Evolutionary conservation across 2,329 filamentous ascomycete species (phyloP).

Genomic region (Geosmithia putterillii): DNA sequence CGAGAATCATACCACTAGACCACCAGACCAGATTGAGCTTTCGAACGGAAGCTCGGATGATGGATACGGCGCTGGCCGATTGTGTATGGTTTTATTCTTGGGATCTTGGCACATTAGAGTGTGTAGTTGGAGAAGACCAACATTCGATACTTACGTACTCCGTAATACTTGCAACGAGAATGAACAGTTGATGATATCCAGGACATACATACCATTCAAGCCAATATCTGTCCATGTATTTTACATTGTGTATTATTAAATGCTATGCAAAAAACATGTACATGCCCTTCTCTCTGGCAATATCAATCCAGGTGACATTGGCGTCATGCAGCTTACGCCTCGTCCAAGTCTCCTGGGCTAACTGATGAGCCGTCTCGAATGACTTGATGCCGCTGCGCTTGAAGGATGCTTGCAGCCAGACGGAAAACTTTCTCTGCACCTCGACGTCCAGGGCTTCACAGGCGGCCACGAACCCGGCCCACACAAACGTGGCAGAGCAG

Average conservation of each 20-base stretch:
- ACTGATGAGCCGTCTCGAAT: background rate
- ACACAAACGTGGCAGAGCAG: background rate
- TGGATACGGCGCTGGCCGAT: background rate
- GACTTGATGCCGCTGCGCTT: background rate
- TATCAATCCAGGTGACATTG: background rate
- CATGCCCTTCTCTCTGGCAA: background rate
- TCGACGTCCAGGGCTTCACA: background rate
- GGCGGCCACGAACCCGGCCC: background rate
- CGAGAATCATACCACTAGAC: constrained; percentile 62
- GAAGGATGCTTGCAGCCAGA: background rate
- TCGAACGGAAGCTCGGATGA: background rate
- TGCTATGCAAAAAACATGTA: background rate
- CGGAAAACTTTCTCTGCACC: background rate
- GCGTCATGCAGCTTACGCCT: background rate
- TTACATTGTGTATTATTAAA: too few relatives aligned
- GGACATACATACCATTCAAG: too few relatives aligned
- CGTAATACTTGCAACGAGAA: too few relatives aligned
- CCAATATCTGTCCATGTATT: too few relatives aligned
- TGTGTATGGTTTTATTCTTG: background rate
- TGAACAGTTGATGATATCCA: too few relatives aligned
- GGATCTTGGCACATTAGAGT: too few relatives aligned
- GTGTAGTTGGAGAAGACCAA: too few relatives aligned
- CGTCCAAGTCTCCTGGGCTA: background rate
- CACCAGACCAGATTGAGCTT: constrained; percentile 25
- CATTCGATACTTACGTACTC: too few relatives aligned